Base-by-base conservation (phyloP, 129 eudicot species). In the Artemisia annua region DNA sequence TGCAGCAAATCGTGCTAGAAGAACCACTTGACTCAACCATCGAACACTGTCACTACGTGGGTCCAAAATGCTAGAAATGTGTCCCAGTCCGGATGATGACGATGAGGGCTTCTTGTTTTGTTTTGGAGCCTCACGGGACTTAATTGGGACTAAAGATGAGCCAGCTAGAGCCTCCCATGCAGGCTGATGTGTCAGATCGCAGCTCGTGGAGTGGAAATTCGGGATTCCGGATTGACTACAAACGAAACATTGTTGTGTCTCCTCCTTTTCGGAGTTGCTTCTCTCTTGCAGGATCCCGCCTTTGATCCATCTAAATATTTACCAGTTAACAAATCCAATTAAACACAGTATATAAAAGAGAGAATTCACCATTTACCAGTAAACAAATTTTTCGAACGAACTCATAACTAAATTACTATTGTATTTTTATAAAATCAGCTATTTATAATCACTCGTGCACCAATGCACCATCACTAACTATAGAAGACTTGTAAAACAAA, bases 1-100 rank as follows among this genome's bases (percentile, higher is more conserved):
- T 50, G 97, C 87, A 74, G 79, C 73, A 19, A 83, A 88, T 26
- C 97, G 95, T 24, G 95, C 88, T 66, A 91, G 60, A n/a, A 91
- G 70, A 30, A 86, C 58, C 24, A 75, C 78, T 67, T 92, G 50
- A 75, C 83, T 91, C 92, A 85, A 86, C 72, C 82, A 17, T 81
- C 74, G 72, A 65, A 88, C 88, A 48, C 71, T 52, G 53, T 86
- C 67, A 78, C 85, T 91, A 18, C 97, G 84, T 52, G 97, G 98
- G 77, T 93, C 96, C 50, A 87, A 55, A 2, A 90, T 78, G 9
- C 57, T 66, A n/a, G 35, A 7, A 4, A 48, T 24, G 60, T 4
- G 28, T n/a, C 73, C 82, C 19, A 30, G n/a, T 6, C 20, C 52
- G 28, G 72, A 46, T 14, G 49, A 20, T 18, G 67, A 62, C 7